Evolutionary conservation across 2,329 filamentous ascomycete species (phyloP), one percentile per base, ranked within the genome.

Genomic region (Nannizziopsis arthrosporioides): DNA sequence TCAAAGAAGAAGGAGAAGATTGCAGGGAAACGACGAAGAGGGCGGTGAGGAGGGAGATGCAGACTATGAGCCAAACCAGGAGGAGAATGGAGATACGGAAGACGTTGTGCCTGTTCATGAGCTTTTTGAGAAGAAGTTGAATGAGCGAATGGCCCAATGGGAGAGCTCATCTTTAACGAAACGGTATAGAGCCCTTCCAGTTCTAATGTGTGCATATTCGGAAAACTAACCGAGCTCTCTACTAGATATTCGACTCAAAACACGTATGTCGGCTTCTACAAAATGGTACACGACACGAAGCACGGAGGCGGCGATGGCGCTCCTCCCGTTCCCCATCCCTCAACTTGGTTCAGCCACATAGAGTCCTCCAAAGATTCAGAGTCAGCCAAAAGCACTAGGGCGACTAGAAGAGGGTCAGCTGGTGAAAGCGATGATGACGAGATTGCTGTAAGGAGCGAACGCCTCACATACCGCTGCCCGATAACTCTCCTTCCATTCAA

Each of bases 221-320:
- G 10, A 8, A n/a, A 42, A 10, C 18, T 12, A 10, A 34, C 14
- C 39, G n/a, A 7, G 22, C 7, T 27, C 22, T 27, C 22, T 15
- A 39, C 39, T 44, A 66, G 63, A 54, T 85, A 84, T 59, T 70
- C 75, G 3, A 65, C 69, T 7, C 71, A 82, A 57, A 77, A 81
- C 54, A 67, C 72, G 44, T 84, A 84, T 62, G 67, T 71, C 42
- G 69, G 70, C 17, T 84, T 82, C 68, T 77, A 78, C 58, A 66
- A 69, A 7, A 63, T 76, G n/a, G 68, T 82, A 2, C 79, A 82
- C 59, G 77, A 82, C 54, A 73, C 78, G 22, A 72, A 72, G 42
- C 67, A 78, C 53, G 70, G 22, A 27, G 22, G 69, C 1, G 71
- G 71, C n/a, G 69, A 76, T 44, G 67, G 73, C 2, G 18, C 72